A percentile compares a stretch with the other conserved stretches of the same genome.
Evolutionary conservation across 1,284 basidiomycete genomes (phyloP).

Genomic region (Amylostereum areolatum): DNA sequence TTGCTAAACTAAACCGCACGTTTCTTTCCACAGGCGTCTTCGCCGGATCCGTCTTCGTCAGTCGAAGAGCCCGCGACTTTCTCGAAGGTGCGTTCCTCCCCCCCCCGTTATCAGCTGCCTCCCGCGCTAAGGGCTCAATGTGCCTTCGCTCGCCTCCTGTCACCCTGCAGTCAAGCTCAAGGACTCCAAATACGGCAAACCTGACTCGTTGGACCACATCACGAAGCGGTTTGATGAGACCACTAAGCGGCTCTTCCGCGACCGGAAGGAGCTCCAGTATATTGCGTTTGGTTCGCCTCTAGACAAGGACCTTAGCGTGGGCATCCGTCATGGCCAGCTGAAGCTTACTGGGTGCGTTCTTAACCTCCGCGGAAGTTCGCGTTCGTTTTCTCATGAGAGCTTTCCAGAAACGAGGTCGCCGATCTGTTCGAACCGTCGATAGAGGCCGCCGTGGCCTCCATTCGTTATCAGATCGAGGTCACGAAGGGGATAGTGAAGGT

Average conservation of each 20-base stretch:
- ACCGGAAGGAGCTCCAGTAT: constrained; percentile 59
- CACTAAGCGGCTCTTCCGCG: constrained; percentile 70
- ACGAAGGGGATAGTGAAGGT: constrained; percentile 64
- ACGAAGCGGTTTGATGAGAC: constrained; percentile 75
- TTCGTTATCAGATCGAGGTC: constrained; percentile 61
- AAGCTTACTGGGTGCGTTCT: constrained; percentile 55
- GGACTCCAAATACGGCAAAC: constrained; percentile 61
- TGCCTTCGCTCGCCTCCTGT: constrained; percentile 3
- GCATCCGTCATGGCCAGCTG: constrained; percentile 64
- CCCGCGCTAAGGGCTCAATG: not conserved
- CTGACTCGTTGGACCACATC: constrained; percentile 64
- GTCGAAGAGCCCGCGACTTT: constrained; percentile 60
- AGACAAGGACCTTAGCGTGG: constrained; percentile 63
- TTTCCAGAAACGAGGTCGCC: constrained; percentile 49
- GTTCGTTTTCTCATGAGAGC: constrained; percentile 4
- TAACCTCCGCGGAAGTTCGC: not conserved
- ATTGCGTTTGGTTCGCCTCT: constrained; percentile 72
- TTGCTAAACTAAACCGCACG: constrained; percentile 7
- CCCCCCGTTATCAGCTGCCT: not conserved
- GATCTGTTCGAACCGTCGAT: constrained; percentile 73
- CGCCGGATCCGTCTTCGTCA: constrained; percentile 77
- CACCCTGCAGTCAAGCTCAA: constrained; percentile 53
- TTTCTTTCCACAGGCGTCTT: constrained; percentile 48
- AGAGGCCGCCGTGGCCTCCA: constrained; percentile 61
- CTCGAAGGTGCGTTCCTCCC: constrained; percentile 43